Evolutionary conservation across 1,139 yeast genomes (phyloP).

Genomic region (Geotrichum reessii): DNA sequence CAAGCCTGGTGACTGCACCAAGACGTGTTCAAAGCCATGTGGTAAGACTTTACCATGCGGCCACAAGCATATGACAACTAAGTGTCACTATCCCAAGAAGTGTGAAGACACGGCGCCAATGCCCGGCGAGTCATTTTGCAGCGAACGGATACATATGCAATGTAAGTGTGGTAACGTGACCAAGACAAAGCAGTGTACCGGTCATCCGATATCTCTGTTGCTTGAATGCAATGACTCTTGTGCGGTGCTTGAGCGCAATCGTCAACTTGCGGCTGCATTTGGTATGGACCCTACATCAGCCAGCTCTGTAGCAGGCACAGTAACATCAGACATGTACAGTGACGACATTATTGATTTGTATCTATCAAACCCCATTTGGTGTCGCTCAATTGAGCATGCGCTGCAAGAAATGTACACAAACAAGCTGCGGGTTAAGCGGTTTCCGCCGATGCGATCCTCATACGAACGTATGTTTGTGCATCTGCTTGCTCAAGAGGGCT

Average conservation of each 20-base stretch:
- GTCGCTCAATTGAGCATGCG: slow-evolving; percentile 38
- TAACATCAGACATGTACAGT: slow-evolving; percentile 24
- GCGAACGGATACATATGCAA: slow-evolving; percentile 9
- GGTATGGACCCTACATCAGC: slow-evolving; percentile 20
- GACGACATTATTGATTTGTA: slow-evolving; percentile 29
- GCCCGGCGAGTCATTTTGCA: slow-evolving; percentile 7
- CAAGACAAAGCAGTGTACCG: slow-evolving; percentile 10
- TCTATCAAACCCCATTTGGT: slow-evolving; percentile 31
- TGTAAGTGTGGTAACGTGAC: slow-evolving; percentile 19
- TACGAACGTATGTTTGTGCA: slow-evolving; percentile 70
- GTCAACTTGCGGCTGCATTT: slow-evolving; percentile 55
- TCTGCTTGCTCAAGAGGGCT: slow-evolving; percentile 52
- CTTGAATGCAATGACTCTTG: slow-evolving; percentile 60
- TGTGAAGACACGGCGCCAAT: slow-evolving; percentile 35
- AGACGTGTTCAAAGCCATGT: slow-evolving; percentile 44
- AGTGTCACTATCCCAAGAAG: slow-evolving; percentile 58
- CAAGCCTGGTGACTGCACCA: slow-evolving; percentile 37
- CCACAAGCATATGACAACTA: slow-evolving; percentile 47
- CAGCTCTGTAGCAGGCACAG: slow-evolving; percentile 3
- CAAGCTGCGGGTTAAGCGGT: slow-evolving; percentile 48
- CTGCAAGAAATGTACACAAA: slow-evolving; percentile 42
- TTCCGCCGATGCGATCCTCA: slow-evolving; percentile 60
- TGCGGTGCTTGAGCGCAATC: slow-evolving; percentile 53
- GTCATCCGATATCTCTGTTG: slow-evolving; percentile 11
- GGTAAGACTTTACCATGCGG: slow-evolving; percentile 65